These are phyloP conservation scores for Solanum lycopersicoides DNA, from an alignment of 257 asterid species.

Conservation along the genomic window DNA sequence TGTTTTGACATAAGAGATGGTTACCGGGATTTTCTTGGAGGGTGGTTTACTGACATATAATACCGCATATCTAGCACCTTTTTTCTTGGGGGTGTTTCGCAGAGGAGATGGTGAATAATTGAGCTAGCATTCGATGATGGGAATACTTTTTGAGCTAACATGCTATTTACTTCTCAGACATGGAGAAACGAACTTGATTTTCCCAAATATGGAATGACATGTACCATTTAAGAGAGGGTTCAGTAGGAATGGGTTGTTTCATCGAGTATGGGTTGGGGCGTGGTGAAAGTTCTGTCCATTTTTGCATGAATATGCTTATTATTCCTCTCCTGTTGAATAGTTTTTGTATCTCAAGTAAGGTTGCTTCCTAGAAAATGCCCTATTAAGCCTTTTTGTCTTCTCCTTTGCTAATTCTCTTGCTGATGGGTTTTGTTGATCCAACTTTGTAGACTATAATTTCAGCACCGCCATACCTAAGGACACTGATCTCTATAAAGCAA, in stretches of 20 bases:
- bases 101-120: not conserved
- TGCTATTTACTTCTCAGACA: not conserved
- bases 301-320: not conserved
- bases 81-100: not conserved
- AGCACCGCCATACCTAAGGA: conserved; percentile 53
- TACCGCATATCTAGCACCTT: not conserved
- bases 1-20: not conserved
- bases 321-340: not conserved
- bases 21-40: not conserved
- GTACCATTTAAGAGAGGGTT: not conserved
- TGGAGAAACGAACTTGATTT: not conserved
- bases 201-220: not conserved
- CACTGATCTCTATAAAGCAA: conserved; percentile 60
- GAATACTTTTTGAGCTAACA: not conserved
- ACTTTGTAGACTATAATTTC: conserved; percentile 34
- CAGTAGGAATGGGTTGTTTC: not conserved
- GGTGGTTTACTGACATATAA: not conserved
- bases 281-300: not conserved
- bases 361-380: not conserved
- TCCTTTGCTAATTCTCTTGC: not conserved
- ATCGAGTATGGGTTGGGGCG: not conserved
- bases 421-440: not conserved
- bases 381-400: not conserved
- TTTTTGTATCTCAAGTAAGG: not conserved
- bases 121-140: not conserved